Base-by-base conservation (phyloP, 1,139 yeast genomes). In the Saccharomyces hybrid region DNA sequence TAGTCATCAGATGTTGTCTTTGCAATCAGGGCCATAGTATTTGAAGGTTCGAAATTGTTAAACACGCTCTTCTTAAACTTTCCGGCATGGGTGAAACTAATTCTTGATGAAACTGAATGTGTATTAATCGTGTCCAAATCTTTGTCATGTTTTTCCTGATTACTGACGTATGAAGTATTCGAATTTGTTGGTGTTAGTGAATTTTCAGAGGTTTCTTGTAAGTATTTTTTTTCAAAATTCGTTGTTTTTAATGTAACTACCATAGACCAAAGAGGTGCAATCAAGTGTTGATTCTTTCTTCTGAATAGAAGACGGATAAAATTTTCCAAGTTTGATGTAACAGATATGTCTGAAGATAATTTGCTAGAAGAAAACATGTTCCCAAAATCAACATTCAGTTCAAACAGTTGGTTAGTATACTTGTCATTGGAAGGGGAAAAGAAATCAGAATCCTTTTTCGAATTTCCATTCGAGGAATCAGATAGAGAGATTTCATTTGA, bases 261-360 rank as follows among this genome's bases (percentile, higher is more conserved):
- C 55, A 84, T 75, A 0, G 86, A 76, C 91, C 91, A 85, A 28
- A 84, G 68, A 2, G 90, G 89, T 62, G 71, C 63, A 23, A 68
- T 59, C 30, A 62, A 47, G 50, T 60, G 62, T 49, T 59, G 64
- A 34, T 61, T 63, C 48, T 61, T 63, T 53, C 63, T 59, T 32
- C 61, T 62, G 50, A 68, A 67, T 32, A 67, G 54, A 46, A 60
- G 64, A 47, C 61, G 58, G 42, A 68, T 66, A 47, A 67, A 67
- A 49, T 63, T 68, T 56, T 68, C 69, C 48, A 68, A 48, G 50
- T 68, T 68, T 9, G 61, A 60, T 8, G 68, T 65, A 4, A 59
- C 59, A 9, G 62, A 59, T 11, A 63, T 57, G 48, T 64, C 67
- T 1, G 56, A 53, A 16, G 59, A 55, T 41, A 64, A 52, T 34